A percentile compares a stretch with the other conserved stretches of the same genome.
Conservation (phyloP, 768 basidiomycete species). For the Cystobasidiopsis lactophilus region DNA sequence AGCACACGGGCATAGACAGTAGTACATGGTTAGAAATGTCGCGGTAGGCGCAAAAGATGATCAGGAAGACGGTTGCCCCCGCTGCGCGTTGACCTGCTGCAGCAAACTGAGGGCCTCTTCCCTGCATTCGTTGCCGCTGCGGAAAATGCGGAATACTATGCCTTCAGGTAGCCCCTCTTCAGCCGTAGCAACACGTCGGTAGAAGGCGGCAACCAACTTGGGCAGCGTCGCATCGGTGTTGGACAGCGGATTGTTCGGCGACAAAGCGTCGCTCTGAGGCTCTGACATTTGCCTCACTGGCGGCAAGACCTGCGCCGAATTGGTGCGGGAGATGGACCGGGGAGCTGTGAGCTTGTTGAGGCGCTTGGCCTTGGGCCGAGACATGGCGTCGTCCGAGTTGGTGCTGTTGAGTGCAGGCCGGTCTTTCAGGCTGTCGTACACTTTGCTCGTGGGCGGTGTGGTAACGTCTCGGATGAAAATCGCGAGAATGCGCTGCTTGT, state of each 20-base stretch:
- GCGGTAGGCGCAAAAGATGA: too few species aligned
- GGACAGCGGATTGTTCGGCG: constrained; percentile 19
- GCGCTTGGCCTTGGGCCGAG: neutral
- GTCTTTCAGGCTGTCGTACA: neutral
- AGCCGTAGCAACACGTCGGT: constrained; percentile 2
- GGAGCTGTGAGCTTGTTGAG: neutral
- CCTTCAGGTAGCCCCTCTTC: constrained; percentile 3
- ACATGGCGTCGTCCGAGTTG: neutral
- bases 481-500: constrained; percentile 41
- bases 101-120: neutral
- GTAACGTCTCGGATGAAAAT: constrained; percentile 66
- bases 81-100: too few species aligned
- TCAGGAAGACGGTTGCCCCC: too few species aligned
- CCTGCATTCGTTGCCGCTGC: constrained; percentile 3
- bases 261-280: constrained; percentile 12
- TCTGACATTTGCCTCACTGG: constrained; percentile 5
- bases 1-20: too few species aligned
- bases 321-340: neutral
- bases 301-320: too few species aligned
- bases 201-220: constrained; percentile 1
- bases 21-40: too few species aligned
- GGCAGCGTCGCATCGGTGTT: constrained; percentile 1
- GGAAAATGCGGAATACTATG: constrained; percentile 5
- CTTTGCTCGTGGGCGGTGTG: constrained; percentile 13
- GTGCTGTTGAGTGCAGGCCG: neutral